Evolutionary conservation across 169 alveolate species (phyloP), one percentile per base, ranked within the genome.

Genomic region (Eimeria sp.): DNA sequence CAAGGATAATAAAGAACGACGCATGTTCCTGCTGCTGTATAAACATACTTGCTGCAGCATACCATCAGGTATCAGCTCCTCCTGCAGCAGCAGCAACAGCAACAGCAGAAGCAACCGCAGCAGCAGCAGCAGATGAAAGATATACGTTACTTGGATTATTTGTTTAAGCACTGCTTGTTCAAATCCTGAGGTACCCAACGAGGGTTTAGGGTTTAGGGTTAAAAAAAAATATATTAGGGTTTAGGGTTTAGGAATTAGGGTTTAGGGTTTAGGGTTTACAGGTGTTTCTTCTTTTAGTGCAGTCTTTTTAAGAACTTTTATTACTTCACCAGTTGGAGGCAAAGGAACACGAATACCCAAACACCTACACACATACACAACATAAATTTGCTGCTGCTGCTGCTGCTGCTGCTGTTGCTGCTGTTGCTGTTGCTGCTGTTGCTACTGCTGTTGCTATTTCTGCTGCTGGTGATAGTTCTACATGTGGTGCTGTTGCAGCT

Each of bases 321-420:
- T 47, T 6, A 34, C 80, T n/a, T n/a, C 80, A 5, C 25, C 16
- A 10, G 80, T 11, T 70, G 80, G 51, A 70, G 80, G 99, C 47
- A 99, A 98, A 65, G 99, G 99, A 45, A 99, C 99, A 89, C 99
- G 98, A 27, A 99, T 98, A 89, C 99, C 97, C 49, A 99, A 97
- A 96, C 99, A 99, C 94, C 99, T 98, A 5, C 80, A 70, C 0
- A 3, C 18, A 34, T 6, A 14, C 16, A 54, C 2, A 54, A 54
- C 14, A 70, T 47, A 70, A n/a, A 11, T 20, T 16, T 54, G 63
- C 63, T 61, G 18, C 70, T 61, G 70, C 70, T 61, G 80, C 47
- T 30, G 80, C 80, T 30, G 80, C 80, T 30, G 80, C 80, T 70
- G 80, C 4, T 70, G 80, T 49, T 70, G 47, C 80, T 30, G 80